phyloP scores from a whole-genome alignment of 345 rosid species.

The Gossypium ekmanianum region DNA sequence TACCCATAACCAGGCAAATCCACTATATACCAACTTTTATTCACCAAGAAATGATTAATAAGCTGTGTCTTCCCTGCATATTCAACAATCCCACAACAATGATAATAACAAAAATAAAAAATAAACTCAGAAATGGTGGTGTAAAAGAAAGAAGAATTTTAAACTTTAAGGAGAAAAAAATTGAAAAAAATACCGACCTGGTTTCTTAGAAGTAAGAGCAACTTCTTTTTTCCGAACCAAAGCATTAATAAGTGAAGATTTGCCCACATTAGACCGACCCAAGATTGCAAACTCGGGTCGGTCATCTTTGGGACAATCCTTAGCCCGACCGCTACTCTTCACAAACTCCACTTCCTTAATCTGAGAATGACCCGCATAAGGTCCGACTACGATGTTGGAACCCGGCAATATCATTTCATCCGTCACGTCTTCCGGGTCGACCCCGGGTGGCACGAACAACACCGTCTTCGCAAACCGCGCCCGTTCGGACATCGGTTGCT shows the following conservation, averaged over 20 bases:
- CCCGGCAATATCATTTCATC: slow-evolving; percentile 80
- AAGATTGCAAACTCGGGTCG: slow-evolving; percentile 84
- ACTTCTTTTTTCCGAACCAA: slow-evolving; percentile 81
- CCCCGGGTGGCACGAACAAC: slow-evolving; percentile 78
- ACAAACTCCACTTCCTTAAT: slow-evolving; percentile 86
- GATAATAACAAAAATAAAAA: background rate
- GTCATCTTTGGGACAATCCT: slow-evolving; percentile 81
- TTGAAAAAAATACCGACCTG: slow-evolving; percentile 38
- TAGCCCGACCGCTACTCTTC: slow-evolving; percentile 79
- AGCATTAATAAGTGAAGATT: slow-evolving; percentile 87
- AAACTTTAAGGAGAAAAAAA: background rate
- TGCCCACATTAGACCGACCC: slow-evolving; percentile 94
- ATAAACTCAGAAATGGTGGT: background rate
- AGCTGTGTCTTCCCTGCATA: slow-evolving; percentile 88
- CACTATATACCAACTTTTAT: slow-evolving; percentile 90
- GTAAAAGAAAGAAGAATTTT: background rate
- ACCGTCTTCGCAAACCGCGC: slow-evolving; percentile 36
- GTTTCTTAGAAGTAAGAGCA: slow-evolving; percentile 96
- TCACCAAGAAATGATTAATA: slow-evolving; percentile 90
- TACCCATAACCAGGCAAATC: slow-evolving; percentile 99
- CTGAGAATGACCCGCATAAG: slow-evolving; percentile 83
- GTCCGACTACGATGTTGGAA: slow-evolving; percentile 84
- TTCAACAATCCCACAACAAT: background rate
- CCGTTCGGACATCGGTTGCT: slow-evolving; percentile 37
- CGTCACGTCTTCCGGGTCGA: slow-evolving; percentile 56